Percentiles rank a stretch among this genome's conserved stretches.
Conservation (phyloP, 495 filamentous ascomycete species). For the Halenospora varia region DNA sequence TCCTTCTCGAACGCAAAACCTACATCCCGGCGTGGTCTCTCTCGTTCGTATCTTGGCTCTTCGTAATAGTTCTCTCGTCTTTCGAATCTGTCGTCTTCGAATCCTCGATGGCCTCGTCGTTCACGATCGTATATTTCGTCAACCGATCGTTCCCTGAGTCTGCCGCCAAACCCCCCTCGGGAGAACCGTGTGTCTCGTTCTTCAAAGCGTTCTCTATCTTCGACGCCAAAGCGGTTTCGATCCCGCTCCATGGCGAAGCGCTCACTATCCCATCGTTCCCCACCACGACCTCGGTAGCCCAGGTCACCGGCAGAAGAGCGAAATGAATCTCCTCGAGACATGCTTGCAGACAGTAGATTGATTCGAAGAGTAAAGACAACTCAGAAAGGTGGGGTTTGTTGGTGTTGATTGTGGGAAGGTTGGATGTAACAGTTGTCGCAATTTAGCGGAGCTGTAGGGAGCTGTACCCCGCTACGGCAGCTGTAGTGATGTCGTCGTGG, state of each 20-base stretch:
- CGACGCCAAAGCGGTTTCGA: slow-evolving; percentile 37
- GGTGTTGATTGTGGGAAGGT: neutral
- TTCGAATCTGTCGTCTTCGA: slow-evolving; percentile 45
- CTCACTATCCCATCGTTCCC: slow-evolving; percentile 24
- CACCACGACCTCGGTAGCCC: slow-evolving; percentile 11
- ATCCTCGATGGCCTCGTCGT: slow-evolving; percentile 35
- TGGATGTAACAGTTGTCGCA: neutral
- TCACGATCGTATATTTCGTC: slow-evolving; percentile 29
- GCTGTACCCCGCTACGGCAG: neutral
- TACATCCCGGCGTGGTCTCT: slow-evolving; percentile 25
- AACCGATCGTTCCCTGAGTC: slow-evolving; percentile 27
- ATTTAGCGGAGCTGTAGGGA: neutral
- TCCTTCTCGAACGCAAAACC: slow-evolving; percentile 34
- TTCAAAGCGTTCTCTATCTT: slow-evolving; percentile 21
- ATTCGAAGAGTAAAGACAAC: neutral
- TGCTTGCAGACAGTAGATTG: neutral
- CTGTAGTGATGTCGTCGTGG: neutral
- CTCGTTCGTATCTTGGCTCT: slow-evolving; percentile 49
- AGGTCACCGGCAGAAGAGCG: slow-evolving; percentile 13
- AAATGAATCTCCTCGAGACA: slow-evolving; percentile 22
- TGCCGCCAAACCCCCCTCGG: neutral
- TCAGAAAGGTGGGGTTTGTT: neutral
- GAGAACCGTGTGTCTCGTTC: slow-evolving; percentile 18
- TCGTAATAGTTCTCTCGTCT: slow-evolving; percentile 47
- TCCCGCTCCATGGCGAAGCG: slow-evolving; percentile 28